Conservation (phyloP, 2,329 filamentous ascomycete genomes). For the Diaporthe ilicicola region DNA sequence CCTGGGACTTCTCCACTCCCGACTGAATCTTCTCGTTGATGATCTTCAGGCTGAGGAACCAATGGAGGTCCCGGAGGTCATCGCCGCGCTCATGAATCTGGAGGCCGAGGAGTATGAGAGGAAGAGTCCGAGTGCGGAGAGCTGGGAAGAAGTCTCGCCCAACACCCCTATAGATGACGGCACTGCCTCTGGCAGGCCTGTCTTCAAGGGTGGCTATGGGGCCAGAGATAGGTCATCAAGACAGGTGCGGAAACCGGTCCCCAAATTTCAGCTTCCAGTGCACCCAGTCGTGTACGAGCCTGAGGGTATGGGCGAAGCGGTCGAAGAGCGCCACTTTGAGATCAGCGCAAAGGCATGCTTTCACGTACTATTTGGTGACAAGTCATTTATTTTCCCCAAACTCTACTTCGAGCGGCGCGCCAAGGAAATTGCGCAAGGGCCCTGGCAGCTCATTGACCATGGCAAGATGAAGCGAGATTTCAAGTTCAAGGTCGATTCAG, state of each 20-base stretch:
- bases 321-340: slow-evolving; percentile 84
- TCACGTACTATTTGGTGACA: slow-evolving; percentile 96
- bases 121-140: slow-evolving; percentile 80
- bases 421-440: slow-evolving; percentile 82
- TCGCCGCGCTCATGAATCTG: slow-evolving; percentile 77
- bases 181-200: slow-evolving; percentile 51
- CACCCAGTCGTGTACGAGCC: slow-evolving; percentile 87
- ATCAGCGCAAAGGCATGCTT: slow-evolving; percentile 95
- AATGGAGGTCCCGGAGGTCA: slow-evolving; percentile 72
- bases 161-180: slow-evolving; percentile 68
- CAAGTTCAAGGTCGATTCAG: slow-evolving; percentile 76
- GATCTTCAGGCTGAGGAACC: slow-evolving; percentile 78
- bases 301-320: slow-evolving; percentile 78
- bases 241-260: slow-evolving; percentile 51
- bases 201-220: slow-evolving; percentile 46
- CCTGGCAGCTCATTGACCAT: slow-evolving; percentile 79
- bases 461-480: slow-evolving; percentile 81
- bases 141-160: slow-evolving; percentile 85
- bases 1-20: slow-evolving; percentile 79
- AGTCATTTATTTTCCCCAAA: slow-evolving; percentile 91
- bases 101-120: slow-evolving; percentile 69
- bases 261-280: slow-evolving; percentile 83
- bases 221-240: slow-evolving; percentile 47
- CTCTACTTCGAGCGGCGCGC: slow-evolving; percentile 86
- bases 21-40: slow-evolving; percentile 86